Base-by-base conservation (phyloP, 805 yeast genomes). In the Yamadazyma sp. region DNA sequence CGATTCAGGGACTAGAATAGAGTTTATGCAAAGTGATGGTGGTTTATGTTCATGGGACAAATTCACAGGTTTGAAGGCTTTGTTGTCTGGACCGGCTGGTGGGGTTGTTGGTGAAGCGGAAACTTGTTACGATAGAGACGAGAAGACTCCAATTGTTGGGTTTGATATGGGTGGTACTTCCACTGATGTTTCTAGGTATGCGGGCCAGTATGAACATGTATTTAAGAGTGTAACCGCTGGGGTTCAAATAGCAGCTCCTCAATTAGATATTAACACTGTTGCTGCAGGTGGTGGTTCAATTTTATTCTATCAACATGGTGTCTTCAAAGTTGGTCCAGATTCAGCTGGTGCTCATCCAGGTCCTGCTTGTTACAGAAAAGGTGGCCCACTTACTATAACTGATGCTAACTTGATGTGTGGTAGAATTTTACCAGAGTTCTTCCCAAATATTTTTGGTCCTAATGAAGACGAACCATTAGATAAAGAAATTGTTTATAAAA, bases 11-110 rank as follows among this genome's bases (percentile, higher is more conserved):
- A 48, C 55, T 7, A 35, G 41, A 30, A 32, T 53, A 5, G 40
- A 40, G 17, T 91, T 91, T 57, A 89, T 89, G 97, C 95, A 89
- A 60, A 84, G 95, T 5, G 96, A 89, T 56, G 98, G 98, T 38
- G 98, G 97, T 3, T 70, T 89, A 39, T 87, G 88, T 14, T 85
- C 86, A 38, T 87, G 91, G 47, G 66, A 76, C 12, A 71, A 75
- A 30, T 91, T 89, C 53, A 81, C 96, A 0, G 98, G 98, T 1
- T 65, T 89, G 25, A 73, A 79, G 47, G 95, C 97, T 3, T 83
- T 89, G 30, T 60, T 89, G 21, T 86, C 96, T 1, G 98, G 98
- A 2, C 98, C 98, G 2, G 98, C 97, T 5, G 98, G 97, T 24
- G 98, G 98, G 30, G 95, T 89, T 33, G 96, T 89, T 24, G 98